phyloP scores from a whole-genome alignment of 768 basidiomycete species.

The Calocera viscosa region DNA sequence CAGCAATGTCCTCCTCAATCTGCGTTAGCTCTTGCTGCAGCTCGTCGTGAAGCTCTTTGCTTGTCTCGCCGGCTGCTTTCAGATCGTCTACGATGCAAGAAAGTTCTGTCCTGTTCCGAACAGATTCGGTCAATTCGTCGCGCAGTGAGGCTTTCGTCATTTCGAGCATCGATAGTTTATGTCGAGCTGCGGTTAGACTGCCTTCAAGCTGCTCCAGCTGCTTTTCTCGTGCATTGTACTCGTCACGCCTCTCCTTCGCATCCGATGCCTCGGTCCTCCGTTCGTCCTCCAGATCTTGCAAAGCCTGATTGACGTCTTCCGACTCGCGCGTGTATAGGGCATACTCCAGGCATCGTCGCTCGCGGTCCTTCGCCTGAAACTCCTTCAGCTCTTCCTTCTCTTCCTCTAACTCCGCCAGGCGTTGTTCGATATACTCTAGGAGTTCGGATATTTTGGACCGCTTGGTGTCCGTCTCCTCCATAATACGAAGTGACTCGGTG shows the following conservation, averaged over 20 bases:
- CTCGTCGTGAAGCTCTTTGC: conserved; percentile 49
- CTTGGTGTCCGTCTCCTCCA: conserved; percentile 92
- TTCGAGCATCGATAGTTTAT: conserved; percentile 54
- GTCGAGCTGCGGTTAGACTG: conserved; percentile 54
- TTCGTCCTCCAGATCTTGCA: conserved; percentile 71
- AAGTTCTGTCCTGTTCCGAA: conserved; percentile 72
- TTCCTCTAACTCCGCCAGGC: conserved; percentile 83
- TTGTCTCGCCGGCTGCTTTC: conserved; percentile 47
- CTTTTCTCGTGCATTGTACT: conserved; percentile 72
- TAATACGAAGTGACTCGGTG: conserved; percentile 83
- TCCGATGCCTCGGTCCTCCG: conserved; percentile 69
- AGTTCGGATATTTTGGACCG: conserved; percentile 83
- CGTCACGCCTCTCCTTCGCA: conserved; percentile 67
- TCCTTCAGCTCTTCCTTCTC: conserved; percentile 97
- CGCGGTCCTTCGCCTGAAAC: conserved; percentile 91
- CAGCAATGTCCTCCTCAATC: conserved; percentile 47
- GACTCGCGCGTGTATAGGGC: conserved; percentile 84
- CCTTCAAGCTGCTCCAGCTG: conserved; percentile 72
- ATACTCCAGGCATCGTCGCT: conserved; percentile 87
- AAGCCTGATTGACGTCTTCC: conserved; percentile 70
- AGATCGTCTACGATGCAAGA: conserved; percentile 75
- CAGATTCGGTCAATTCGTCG: conserved; percentile 73
- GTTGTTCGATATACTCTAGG: conserved; percentile 79
- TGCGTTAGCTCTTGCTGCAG: conserved; percentile 52
- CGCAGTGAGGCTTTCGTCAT: conserved; percentile 65